A percentile compares a stretch with the other conserved stretches of the same genome.
phyloP scores from a whole-genome alignment of 1,139 yeast genomes.

The Spathaspora sp. region DNA sequence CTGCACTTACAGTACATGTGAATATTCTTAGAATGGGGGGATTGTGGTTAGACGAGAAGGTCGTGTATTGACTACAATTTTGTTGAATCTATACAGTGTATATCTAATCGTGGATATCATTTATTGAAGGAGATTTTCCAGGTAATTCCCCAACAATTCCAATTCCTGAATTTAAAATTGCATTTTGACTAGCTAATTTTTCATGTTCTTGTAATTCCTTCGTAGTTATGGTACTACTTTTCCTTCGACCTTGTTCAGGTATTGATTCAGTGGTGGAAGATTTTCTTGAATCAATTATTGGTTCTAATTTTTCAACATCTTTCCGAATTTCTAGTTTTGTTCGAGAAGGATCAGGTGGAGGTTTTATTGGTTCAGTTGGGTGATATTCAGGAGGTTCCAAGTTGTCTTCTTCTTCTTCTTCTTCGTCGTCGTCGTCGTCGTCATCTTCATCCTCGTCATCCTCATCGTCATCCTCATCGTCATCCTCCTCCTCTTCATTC shows the following conservation, averaged over 20 bases:
- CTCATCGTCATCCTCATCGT: constrained; percentile 12
- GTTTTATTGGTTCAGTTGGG: background rate
- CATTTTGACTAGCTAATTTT: constrained; percentile 20
- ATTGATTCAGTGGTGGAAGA: constrained; percentile 6
- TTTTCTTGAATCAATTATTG: constrained; percentile 9
- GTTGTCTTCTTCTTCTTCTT: constrained; percentile 9
- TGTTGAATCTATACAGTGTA: too few species aligned
- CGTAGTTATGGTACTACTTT: constrained; percentile 13
- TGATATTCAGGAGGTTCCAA: constrained; percentile 1
- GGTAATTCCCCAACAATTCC: constrained; percentile 3
- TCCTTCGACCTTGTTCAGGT: constrained; percentile 2
- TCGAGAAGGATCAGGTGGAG: background rate
- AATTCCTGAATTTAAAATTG: constrained; percentile 18
- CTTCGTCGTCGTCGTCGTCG: constrained; percentile 14
- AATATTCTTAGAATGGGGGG: too few species aligned
- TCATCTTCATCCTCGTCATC: constrained; percentile 12
- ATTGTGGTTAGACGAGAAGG: too few species aligned
- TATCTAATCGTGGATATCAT: background rate
- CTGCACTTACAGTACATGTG: too few species aligned
- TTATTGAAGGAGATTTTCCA: background rate
- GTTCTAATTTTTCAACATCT: constrained; percentile 9
- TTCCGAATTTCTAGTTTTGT: constrained; percentile 9
- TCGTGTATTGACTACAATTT: too few species aligned
- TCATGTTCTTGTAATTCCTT: constrained; percentile 19
- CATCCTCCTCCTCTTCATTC: constrained; percentile 15